Conservation (phyloP, 352 stramenopile species). For the Pythium pectinolyticum region DNA sequence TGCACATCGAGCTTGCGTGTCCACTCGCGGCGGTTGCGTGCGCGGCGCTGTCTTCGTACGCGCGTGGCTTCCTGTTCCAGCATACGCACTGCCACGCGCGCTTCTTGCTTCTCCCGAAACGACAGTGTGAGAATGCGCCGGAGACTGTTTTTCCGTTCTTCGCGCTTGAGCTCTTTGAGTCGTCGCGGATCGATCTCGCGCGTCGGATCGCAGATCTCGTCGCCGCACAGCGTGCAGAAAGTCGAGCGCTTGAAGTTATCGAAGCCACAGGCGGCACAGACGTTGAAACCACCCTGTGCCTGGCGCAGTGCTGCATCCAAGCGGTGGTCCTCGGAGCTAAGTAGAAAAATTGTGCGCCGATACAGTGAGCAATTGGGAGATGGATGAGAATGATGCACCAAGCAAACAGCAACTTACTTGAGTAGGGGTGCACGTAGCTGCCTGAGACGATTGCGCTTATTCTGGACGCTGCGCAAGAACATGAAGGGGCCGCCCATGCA, state of each 20-base stretch:
- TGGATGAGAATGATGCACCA: too few relatives aligned
- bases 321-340: constrained; percentile 26
- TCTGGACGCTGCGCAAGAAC: constrained; percentile 18
- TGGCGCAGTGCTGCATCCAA: constrained; percentile 25
- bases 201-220: constrained; percentile 23
- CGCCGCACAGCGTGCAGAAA: constrained; percentile 30
- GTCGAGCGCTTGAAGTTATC: constrained; percentile 34
- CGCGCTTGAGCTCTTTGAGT: constrained; percentile 23
- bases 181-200: constrained; percentile 17
- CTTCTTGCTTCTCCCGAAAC: constrained; percentile 22
- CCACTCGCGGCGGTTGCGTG: constrained; percentile 41
- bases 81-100: constrained; percentile 14
- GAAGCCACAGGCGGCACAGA: constrained; percentile 27
- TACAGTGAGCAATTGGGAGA: too few relatives aligned
- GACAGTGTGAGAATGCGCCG: constrained; percentile 14
- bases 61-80: constrained; percentile 16
- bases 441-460: constrained; percentile 15
- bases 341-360: too few relatives aligned
- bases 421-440: constrained; percentile 19
- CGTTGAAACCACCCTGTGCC: constrained; percentile 27
- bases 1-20: constrained; percentile 33
- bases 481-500: constrained; percentile 20
- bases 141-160: constrained; percentile 20
- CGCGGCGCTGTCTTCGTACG: constrained; percentile 20
- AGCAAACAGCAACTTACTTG: constrained; percentile 12